These are phyloP conservation scores for Podospora pseudocomata DNA, from an alignment of 495 filamentous ascomycete species.

Conservation along the genomic window DNA sequence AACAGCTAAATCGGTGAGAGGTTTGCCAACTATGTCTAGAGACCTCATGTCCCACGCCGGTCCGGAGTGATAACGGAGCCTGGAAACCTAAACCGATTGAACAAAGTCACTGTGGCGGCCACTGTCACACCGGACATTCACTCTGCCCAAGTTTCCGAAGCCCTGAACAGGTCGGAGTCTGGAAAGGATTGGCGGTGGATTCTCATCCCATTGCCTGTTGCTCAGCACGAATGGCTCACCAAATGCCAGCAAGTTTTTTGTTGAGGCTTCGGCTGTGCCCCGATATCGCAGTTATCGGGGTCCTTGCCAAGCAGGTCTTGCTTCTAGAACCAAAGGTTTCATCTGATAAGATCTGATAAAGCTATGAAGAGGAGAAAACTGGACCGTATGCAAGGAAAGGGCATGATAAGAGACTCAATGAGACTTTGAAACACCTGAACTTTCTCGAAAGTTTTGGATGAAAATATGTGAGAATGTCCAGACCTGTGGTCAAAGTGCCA, in stretches of 20 bases:
- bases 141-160: neutral
- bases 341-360: constrained; percentile 8
- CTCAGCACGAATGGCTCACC: neutral
- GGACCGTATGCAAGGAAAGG: neutral
- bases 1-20: neutral
- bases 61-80: neutral
- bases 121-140: neutral
- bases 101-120: neutral
- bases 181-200: neutral
- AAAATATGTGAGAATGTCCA: neutral
- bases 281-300: neutral
- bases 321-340: neutral
- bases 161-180: neutral
- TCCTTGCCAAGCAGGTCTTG: neutral
- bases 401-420: neutral
- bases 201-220: neutral
- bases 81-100: neutral
- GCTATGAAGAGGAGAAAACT: neutral
- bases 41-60: neutral
- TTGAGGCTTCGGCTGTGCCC: neutral
- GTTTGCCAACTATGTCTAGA: neutral
- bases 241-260: neutral
- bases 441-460: neutral
- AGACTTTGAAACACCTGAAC: neutral
- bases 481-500: neutral